A percentile compares a stretch with the other conserved stretches of the same genome.
These are phyloP conservation scores for Fusarium nygamai DNA, from an alignment of 2,329 filamentous ascomycete species.

Conservation along the genomic window DNA sequence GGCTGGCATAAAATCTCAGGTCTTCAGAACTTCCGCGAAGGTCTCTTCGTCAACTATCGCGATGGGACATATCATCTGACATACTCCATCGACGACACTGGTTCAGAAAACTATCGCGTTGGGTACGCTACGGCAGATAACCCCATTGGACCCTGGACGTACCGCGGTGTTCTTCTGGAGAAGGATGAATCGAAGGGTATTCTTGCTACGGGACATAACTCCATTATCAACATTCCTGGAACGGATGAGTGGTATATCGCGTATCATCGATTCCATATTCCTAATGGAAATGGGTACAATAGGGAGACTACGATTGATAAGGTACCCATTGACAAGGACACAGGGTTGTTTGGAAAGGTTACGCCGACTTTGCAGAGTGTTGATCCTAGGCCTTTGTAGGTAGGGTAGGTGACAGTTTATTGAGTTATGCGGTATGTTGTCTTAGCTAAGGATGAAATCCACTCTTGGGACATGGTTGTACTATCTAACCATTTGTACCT, in stretches of 20 bases:
- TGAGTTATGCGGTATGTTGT: fast-evolving
- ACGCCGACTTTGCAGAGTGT: constrained; percentile 39
- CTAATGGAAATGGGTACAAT: constrained; percentile 55
- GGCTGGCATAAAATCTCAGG: constrained; percentile 48
- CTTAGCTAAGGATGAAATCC: no score
- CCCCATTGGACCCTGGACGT: constrained; percentile 55
- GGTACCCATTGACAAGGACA: constrained; percentile 50
- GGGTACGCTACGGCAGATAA: constrained; percentile 55
- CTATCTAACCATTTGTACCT: not conserved
- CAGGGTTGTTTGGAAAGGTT: constrained; percentile 51
- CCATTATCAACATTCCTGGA: constrained; percentile 56
- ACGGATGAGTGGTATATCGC: constrained; percentile 62
- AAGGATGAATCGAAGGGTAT: constrained; percentile 55
- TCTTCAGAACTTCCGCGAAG: constrained; percentile 54
- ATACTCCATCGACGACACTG: constrained; percentile 59
- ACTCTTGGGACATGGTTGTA: no score
- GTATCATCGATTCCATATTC: constrained; percentile 60
- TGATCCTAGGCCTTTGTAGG: not conserved
- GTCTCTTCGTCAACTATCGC: constrained; percentile 55
- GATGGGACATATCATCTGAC: constrained; percentile 58
- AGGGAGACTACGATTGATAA: constrained; percentile 56
- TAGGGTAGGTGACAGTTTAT: fast-evolving
- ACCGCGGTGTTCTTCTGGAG: constrained; percentile 55
- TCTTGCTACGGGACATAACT: constrained; percentile 57
- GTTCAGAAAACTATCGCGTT: constrained; percentile 57